These are phyloP conservation scores for Tetracentron sinense DNA, from an alignment of 164 flowering plant species.

Conservation along the genomic window DNA sequence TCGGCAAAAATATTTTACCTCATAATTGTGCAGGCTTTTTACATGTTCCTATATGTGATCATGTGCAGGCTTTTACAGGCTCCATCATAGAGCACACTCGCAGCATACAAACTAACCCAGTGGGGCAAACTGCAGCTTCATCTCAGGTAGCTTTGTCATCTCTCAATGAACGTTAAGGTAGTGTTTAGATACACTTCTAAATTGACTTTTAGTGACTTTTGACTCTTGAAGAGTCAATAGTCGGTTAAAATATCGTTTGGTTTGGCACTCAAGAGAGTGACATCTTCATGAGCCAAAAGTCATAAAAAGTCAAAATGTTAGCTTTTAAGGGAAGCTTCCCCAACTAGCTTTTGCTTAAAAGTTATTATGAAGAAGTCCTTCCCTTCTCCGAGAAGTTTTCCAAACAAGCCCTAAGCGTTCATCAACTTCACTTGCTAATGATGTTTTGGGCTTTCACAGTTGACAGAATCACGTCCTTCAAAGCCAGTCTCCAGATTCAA, in stretches of 20 bases:
- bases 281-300: too few relatives aligned
- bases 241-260: too few relatives aligned
- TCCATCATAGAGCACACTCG: constrained; percentile 62
- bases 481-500: constrained; percentile 91
- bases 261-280: too few relatives aligned
- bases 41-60: not conserved
- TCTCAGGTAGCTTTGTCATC: constrained; percentile 37
- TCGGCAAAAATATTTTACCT: not conserved
- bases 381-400: too few relatives aligned
- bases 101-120: constrained; percentile 24
- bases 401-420: constrained; percentile 3
- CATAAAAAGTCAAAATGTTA: too few relatives aligned
- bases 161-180: not conserved
- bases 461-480: constrained; percentile 42
- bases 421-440: not conserved
- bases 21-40: not conserved
- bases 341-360: too few relatives aligned
- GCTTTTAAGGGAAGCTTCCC: too few relatives aligned
- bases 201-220: too few relatives aligned
- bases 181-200: too few relatives aligned
- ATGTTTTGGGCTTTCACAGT: constrained; percentile 21
- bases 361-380: too few relatives aligned
- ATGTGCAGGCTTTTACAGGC: constrained; percentile 68
- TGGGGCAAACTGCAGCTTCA: constrained; percentile 22
- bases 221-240: too few relatives aligned